These are phyloP conservation scores for Fusarium paranaense DNA, from an alignment of 2,329 filamentous ascomycete genomes.

Conservation along the genomic window DNA sequence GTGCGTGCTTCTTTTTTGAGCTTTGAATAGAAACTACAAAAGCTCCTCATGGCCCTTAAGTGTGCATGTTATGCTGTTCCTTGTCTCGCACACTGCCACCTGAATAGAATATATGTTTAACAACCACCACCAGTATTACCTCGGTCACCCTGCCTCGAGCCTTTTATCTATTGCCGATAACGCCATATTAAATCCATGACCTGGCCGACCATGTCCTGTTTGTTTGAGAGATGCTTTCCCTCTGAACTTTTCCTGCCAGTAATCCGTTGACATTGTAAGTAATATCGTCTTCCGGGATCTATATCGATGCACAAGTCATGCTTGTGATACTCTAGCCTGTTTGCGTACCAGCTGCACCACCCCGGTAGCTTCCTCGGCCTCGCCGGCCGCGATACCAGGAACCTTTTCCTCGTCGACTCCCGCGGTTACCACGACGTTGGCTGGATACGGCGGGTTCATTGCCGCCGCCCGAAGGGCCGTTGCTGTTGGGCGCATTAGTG, in stretches of 20 bases:
- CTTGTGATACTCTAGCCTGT: slow-evolving; percentile 7
- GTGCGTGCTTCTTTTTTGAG: slow-evolving; percentile 19
- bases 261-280: not conserved
- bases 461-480: slow-evolving; percentile 16
- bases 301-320: not conserved
- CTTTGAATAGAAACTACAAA: slow-evolving; percentile 39
- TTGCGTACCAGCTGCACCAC: slow-evolving; percentile 2
- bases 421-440: slow-evolving; percentile 34
- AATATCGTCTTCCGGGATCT: not conserved
- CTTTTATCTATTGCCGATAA: slow-evolving; percentile 20
- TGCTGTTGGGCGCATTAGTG: slow-evolving; percentile 7
- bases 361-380: slow-evolving; percentile 36
- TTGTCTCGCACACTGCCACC: not conserved
- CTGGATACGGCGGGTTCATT: not conserved
- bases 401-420: slow-evolving; percentile 42
- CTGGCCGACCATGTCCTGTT: not conserved
- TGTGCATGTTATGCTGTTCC: not conserved
- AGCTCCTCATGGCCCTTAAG: slow-evolving; percentile 11
- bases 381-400: slow-evolving; percentile 45
- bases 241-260: not conserved
- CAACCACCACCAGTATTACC: not conserved
- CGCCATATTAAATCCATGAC: not conserved
- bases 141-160: not conserved
- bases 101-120: not conserved
- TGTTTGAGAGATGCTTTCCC: not conserved